Evolutionary conservation across 495 filamentous ascomycete genomes (phyloP), one percentile per base, ranked within the genome.

Genomic region (Neurospora sp.): DNA sequence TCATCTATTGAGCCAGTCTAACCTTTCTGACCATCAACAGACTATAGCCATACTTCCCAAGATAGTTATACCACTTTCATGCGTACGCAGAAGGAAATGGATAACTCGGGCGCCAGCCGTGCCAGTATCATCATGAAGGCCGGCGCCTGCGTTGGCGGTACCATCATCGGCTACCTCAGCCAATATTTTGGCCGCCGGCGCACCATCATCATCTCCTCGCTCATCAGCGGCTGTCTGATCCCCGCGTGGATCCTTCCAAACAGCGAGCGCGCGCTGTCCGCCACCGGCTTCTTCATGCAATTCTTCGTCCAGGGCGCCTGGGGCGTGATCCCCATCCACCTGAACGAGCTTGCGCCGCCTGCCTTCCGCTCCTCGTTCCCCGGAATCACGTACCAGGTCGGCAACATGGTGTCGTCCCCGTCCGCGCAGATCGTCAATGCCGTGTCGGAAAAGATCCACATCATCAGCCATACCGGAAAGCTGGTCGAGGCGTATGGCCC

Each of bases 11-110:
- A 61, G 65, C 70, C 71, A 74, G n/a, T n/a, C 40, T 74, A 39
- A 70, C 47, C 39, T 3, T 42, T n/a, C 44, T 12, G 8, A 14
- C 10, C 70, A n/a, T 27, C 40, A 20, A 88, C 85, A 82, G 87
- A 83, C 80, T 89, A 90, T 79, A 88, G 86, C 70, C 89, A 92
- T 78, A 89, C 89, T 8, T 88, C 86, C 18, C 91, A 93, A 77
- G 92, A 94, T 78, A 89, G 86, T 73, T 94, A 93, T 79, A 92
- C 90, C 3, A 94, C 92, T 8, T 93, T 93, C 77, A 89, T 92
- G 86, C 81, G 88, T 18, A 85, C 86, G 14, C 85, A 90, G 44
- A 93, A 93, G 78, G 86, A 87, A 61, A 84, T 94, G 72, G 70
- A 82, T 27, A 90, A 90, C 78, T 73, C 78, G 3, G 80, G 77